phyloP scores from a whole-genome alignment of 768 basidiomycete species.

The Boletus tylopilopsis region DNA sequence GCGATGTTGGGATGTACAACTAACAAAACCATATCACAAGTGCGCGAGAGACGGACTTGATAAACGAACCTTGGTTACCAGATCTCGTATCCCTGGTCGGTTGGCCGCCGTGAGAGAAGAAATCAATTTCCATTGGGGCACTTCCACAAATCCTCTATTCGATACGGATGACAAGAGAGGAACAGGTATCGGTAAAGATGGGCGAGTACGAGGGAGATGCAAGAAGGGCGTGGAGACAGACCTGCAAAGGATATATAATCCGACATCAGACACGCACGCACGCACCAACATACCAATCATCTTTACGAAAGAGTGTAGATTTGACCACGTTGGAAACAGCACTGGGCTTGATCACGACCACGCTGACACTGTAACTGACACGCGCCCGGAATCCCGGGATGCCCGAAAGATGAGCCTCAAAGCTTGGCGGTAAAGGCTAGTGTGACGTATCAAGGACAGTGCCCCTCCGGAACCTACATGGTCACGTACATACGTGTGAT shows the following conservation, averaged over 20 bases:
- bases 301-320: slow-evolving; percentile 49
- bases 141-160: slow-evolving; percentile 39
- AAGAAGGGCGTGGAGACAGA: slow-evolving; percentile 56
- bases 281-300: slow-evolving; percentile 45
- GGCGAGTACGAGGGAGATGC: slow-evolving; percentile 65
- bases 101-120: slow-evolving; percentile 41
- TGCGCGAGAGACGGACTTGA: neutral
- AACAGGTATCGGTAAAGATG: slow-evolving; percentile 47
- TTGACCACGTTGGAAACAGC: slow-evolving; percentile 45
- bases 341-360: slow-evolving; percentile 46
- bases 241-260: slow-evolving; percentile 30
- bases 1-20: slow-evolving; percentile 55
- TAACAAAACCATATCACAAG: slow-evolving; percentile 10
- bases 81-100: slow-evolving; percentile 34
- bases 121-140: slow-evolving; percentile 49
- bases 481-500: slow-evolving; percentile 53
- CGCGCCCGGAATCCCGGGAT: slow-evolving; percentile 69
- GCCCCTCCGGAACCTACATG: neutral
- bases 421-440: slow-evolving; percentile 69
- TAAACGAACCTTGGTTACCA: slow-evolving; percentile 32
- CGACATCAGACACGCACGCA: neutral
- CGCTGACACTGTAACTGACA: slow-evolving; percentile 60
- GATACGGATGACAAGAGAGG: slow-evolving; percentile 33
- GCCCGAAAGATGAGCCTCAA: slow-evolving; percentile 62
- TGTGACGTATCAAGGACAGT: slow-evolving; percentile 1